phyloP scores from a whole-genome alignment of 257 asterid species.

The Nicotiana paniculata region DNA sequence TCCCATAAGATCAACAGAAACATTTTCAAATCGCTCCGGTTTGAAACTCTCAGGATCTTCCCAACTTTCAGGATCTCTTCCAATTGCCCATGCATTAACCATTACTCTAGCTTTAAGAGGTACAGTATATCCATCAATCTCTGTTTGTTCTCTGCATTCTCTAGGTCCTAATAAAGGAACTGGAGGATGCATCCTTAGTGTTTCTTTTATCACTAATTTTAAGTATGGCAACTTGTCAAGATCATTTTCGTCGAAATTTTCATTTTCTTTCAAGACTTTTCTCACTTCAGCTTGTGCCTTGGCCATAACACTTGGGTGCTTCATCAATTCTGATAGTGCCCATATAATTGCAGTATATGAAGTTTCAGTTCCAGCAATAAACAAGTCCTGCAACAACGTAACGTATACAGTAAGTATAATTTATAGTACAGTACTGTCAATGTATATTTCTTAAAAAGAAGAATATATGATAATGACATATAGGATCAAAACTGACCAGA shows the following conservation, averaged over 20 bases:
- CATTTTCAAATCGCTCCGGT: constrained; percentile 19
- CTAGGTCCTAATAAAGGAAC: constrained; percentile 11
- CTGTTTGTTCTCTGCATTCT: constrained; percentile 9
- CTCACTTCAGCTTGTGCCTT: constrained; percentile 19
- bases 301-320: constrained; percentile 14
- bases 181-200: constrained; percentile 18
- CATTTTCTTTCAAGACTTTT: not conserved
- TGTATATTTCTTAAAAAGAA: not conserved
- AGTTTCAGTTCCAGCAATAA: constrained; percentile 11
- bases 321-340: constrained; percentile 21
- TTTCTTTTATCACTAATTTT: constrained; percentile 17
- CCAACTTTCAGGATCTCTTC: constrained; percentile 21
- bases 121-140: constrained; percentile 7
- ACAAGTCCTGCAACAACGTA: constrained; percentile 11
- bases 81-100: constrained; percentile 17
- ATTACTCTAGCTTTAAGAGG: constrained; percentile 14
- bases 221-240: constrained; percentile 7
- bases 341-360: constrained; percentile 9
- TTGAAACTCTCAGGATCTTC: constrained; percentile 11
- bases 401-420: not conserved
- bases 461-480: not conserved
- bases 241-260: constrained; percentile 8
- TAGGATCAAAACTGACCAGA: constrained; percentile 2
- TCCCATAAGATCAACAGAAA: constrained; percentile 9
- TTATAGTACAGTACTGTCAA: not conserved